Conservation (phyloP, 768 basidiomycete genomes). For the Boletus rufocinnamomeus region DNA sequence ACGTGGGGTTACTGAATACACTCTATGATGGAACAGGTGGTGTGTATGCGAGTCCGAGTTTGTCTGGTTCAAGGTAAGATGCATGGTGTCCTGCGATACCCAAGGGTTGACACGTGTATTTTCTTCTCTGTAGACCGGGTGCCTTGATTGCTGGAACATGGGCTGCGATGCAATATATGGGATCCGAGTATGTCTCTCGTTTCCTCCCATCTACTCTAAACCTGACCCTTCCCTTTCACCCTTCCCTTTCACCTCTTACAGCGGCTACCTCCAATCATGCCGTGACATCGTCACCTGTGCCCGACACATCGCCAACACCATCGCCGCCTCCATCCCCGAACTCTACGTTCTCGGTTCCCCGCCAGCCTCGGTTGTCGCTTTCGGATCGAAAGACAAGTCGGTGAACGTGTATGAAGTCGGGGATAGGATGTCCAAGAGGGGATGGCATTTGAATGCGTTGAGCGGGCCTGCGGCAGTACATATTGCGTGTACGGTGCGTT, state of each 20-base stretch:
- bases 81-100: neutral
- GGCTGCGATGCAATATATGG: constrained; percentile 96
- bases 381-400: constrained; percentile 59
- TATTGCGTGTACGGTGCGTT: constrained; percentile 87
- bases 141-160: constrained; percentile 93
- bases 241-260: constrained; percentile 29
- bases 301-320: constrained; percentile 65
- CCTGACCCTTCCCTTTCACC: neutral
- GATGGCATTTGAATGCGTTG: constrained; percentile 92
- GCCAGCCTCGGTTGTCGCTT: constrained; percentile 88
- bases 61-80: constrained; percentile 85
- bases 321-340: constrained; percentile 72
- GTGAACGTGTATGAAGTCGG: constrained; percentile 84
- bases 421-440: constrained; percentile 79
- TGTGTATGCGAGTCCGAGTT: constrained; percentile 85
- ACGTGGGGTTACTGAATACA: neutral
- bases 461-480: constrained; percentile 81
- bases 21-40: constrained; percentile 51
- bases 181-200: constrained; percentile 61
- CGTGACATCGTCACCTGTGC: constrained; percentile 76
- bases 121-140: constrained; percentile 63
- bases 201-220: neutral
- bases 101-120: neutral
- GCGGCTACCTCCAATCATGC: constrained; percentile 89
- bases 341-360: constrained; percentile 90